Evolutionary conservation across 1,284 basidiomycete species (phyloP).

Genomic region (Somion occarium): DNA sequence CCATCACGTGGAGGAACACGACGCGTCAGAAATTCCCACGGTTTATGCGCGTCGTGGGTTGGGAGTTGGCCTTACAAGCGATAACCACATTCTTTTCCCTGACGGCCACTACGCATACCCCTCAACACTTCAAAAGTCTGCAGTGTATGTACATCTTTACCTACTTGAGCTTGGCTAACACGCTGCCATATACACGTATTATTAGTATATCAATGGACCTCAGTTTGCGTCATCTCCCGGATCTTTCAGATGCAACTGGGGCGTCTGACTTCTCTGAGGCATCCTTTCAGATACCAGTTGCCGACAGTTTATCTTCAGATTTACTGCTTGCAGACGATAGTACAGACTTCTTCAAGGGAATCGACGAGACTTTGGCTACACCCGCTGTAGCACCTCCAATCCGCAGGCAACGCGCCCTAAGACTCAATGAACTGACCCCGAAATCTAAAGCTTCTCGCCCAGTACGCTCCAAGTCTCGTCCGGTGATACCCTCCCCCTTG

Average conservation of each 20-base stretch:
- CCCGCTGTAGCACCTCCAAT: constrained; percentile 14
- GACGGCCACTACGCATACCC: too few species aligned
- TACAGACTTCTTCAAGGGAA: constrained; percentile 20
- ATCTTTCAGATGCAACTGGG: constrained; percentile 18
- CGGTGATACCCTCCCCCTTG: constrained; percentile 20
- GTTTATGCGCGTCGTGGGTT: background rate
- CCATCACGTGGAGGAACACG: constrained; percentile 1
- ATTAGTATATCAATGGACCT: constrained; percentile 14
- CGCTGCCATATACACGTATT: background rate
- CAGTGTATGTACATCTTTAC: too few species aligned
- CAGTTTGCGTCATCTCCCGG: constrained; percentile 24
- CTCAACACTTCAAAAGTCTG: too few species aligned
- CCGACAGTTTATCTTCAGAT: constrained; percentile 15
- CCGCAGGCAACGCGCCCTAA: constrained; percentile 14
- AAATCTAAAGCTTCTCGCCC: constrained; percentile 16
- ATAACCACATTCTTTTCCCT: too few species aligned
- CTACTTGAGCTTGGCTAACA: too few species aligned
- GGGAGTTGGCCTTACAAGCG: background rate
- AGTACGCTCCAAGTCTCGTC: constrained; percentile 17
- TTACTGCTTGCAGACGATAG: constrained; percentile 24
- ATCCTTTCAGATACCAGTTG: constrained; percentile 27
- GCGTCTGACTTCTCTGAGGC: constrained; percentile 22
- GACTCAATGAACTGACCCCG: constrained; percentile 25
- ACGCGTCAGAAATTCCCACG: constrained; percentile 5
- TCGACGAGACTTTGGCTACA: constrained; percentile 15